A percentile compares a stretch with the other conserved stretches of the same genome.
Evolutionary conservation across 192 early-diverging fungal species (phyloP).

Genomic region (Backusella macrospora): DNA sequence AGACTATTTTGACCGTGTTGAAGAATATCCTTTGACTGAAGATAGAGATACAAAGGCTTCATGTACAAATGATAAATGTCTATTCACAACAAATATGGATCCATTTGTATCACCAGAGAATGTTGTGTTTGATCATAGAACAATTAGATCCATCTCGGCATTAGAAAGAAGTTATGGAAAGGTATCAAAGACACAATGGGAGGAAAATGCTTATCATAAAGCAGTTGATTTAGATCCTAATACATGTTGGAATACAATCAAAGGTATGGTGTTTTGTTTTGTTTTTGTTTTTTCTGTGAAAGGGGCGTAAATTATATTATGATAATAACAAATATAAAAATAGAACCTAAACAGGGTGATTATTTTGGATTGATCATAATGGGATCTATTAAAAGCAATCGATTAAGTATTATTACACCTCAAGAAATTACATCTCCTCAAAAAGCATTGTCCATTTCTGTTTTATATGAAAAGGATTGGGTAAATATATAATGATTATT

Average conservation of each 20-base stretch:
- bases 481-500: neutral
- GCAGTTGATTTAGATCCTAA: conserved; percentile 51
- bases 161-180: conserved; percentile 45
- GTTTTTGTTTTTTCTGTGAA: too few relatives aligned
- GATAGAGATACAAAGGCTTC: conserved; percentile 52
- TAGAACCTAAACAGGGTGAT: conserved; percentile 47
- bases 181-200: conserved; percentile 44
- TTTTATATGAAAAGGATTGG: conserved; percentile 20
- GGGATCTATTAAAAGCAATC: conserved; percentile 17
- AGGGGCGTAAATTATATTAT: too few relatives aligned
- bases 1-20: conserved; percentile 49
- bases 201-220: conserved; percentile 46
- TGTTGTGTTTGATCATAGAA: conserved; percentile 40
- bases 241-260: conserved; percentile 58
- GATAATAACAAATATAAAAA: neutral
- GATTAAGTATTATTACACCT: conserved; percentile 21
- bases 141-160: conserved; percentile 39
- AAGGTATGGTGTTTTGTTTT: conserved; percentile 29
- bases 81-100: conserved; percentile 56
- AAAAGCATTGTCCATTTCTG: conserved; percentile 15
- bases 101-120: conserved; percentile 50
- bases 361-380: conserved; percentile 58
- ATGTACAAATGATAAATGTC: conserved; percentile 54
- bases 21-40: conserved; percentile 45
- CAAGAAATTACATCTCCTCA: conserved; percentile 17